Percentiles rank a stretch among this genome's conserved stretches.
Conservation (phyloP, 805 yeast genomes). For the Barnettozyma vustinii region DNA sequence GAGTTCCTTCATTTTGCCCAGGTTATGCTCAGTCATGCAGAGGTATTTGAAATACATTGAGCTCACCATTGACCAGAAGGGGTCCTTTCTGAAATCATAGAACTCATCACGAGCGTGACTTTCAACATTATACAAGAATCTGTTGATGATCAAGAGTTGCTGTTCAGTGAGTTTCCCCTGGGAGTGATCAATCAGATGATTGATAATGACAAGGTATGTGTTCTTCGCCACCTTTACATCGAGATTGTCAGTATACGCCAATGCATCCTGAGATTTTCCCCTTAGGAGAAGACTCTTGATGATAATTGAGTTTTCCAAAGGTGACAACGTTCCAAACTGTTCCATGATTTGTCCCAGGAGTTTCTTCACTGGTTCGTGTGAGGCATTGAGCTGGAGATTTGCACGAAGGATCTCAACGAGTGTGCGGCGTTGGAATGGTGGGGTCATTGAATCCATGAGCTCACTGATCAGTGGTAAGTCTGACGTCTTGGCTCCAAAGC, state of each 20-base stretch:
- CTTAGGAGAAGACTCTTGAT: constrained; percentile 14
- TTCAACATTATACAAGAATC: constrained; percentile 10
- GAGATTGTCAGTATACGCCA: constrained; percentile 5
- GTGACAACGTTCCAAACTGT: constrained; percentile 10
- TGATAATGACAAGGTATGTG: constrained; percentile 12
- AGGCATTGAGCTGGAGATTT: constrained; percentile 17
- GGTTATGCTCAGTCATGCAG: constrained; percentile 10
- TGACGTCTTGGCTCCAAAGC: constrained; percentile 7
- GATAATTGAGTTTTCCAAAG: constrained; percentile 17
- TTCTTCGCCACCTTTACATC: background rate
- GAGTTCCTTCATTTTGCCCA: constrained; percentile 8
- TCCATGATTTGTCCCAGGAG: constrained; percentile 17
- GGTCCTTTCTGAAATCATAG: constrained; percentile 4
- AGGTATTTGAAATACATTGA: constrained; percentile 18
- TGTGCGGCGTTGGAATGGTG: constrained; percentile 15
- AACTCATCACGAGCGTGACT: background rate
- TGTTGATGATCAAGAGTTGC: constrained; percentile 15
- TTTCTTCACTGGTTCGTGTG: constrained; percentile 14
- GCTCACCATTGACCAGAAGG: constrained; percentile 20
- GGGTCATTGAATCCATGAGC: constrained; percentile 9
- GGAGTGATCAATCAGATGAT: constrained; percentile 9
- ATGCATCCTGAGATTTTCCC: constrained; percentile 8
- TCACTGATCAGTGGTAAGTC: constrained; percentile 14
- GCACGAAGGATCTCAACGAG: constrained; percentile 14
- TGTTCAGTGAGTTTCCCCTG: constrained; percentile 9